These are phyloP conservation scores for Avena sativa DNA, from an alignment of 176 grass and related monocot species.

Conservation along the genomic window DNA sequence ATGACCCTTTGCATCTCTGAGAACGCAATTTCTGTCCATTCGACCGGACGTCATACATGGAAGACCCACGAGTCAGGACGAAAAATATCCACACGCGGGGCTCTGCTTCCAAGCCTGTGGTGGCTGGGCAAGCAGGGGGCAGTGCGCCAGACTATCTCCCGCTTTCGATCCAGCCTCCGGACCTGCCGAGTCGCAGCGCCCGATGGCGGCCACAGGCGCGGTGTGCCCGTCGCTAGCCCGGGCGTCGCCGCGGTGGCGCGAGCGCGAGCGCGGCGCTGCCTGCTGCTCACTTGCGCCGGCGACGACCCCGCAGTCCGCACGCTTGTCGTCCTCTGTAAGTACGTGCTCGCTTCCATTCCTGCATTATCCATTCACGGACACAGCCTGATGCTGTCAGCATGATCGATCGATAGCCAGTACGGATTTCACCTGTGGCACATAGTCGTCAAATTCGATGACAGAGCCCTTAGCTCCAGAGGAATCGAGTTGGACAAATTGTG, in stretches of 20 bases:
- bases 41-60: neutral
- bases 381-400: too few species aligned
- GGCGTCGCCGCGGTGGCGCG: neutral
- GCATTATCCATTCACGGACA: neutral
- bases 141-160: slow-evolving; percentile 16
- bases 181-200: slow-evolving; percentile 1
- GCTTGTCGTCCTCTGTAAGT: slow-evolving; percentile 7
- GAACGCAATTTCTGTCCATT: neutral
- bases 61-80: neutral
- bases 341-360: neutral
- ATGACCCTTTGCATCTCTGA: neutral
- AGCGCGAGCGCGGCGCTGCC: neutral
- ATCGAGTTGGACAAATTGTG: neutral
- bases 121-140: neutral
- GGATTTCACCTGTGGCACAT: neutral
- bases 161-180: slow-evolving; percentile 17
- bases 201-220: slow-evolving; percentile 34
- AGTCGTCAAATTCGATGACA: neutral
- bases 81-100: slow-evolving; percentile 47
- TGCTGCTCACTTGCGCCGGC: neutral
- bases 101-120: neutral
- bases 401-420: too few species aligned
- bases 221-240: slow-evolving; percentile 20
- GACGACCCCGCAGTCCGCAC: neutral
- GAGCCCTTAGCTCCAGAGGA: neutral